phyloP scores from a whole-genome alignment of 2,329 filamentous ascomycete genomes.

The Sporothrix humicola region DNA sequence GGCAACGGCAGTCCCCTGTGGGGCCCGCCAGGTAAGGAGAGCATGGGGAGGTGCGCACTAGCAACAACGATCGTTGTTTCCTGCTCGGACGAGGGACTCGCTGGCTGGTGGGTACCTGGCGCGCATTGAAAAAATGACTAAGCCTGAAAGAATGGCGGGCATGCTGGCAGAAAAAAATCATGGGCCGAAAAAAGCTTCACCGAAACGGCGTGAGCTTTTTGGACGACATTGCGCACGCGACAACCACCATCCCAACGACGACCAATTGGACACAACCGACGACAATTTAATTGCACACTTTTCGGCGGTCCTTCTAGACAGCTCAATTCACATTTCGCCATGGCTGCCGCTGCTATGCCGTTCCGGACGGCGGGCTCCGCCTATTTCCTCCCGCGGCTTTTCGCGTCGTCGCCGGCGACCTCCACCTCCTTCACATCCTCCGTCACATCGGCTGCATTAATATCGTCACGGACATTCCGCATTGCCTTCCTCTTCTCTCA shows the following conservation, averaged over 20 bases:
- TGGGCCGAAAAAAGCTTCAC: conserved; percentile 24
- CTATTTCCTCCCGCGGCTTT: conserved; percentile 31
- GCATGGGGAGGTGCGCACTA: conserved; percentile 32
- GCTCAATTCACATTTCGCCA: conserved; percentile 12
- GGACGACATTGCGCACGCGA: conserved; percentile 19
- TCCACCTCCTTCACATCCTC: conserved; percentile 28
- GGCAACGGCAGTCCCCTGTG: conserved; percentile 29
- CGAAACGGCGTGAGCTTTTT: conserved; percentile 14
- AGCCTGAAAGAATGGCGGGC: conserved; percentile 12
- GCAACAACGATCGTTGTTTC: conserved; percentile 29
- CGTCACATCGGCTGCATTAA: conserved; percentile 21
- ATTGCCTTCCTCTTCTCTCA: conserved; percentile 53
- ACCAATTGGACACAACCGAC: background rate
- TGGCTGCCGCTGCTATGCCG: conserved; percentile 31
- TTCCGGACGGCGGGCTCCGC: conserved; percentile 34
- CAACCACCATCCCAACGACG: conserved; percentile 2
- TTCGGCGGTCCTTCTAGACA: background rate
- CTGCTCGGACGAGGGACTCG: conserved; percentile 4
- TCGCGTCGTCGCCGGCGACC: conserved; percentile 18
- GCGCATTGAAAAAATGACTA: conserved; percentile 22
- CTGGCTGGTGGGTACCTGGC: background rate
- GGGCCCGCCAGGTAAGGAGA: conserved; percentile 22
- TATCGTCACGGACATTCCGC: conserved; percentile 32
- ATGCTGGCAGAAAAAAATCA: conserved; percentile 19
- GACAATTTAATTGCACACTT: background rate